A percentile compares a stretch with the other conserved stretches of the same genome.
Evolutionary conservation across 192 early-diverging fungal species (phyloP).

Genomic region (Coemansia sp.): DNA sequence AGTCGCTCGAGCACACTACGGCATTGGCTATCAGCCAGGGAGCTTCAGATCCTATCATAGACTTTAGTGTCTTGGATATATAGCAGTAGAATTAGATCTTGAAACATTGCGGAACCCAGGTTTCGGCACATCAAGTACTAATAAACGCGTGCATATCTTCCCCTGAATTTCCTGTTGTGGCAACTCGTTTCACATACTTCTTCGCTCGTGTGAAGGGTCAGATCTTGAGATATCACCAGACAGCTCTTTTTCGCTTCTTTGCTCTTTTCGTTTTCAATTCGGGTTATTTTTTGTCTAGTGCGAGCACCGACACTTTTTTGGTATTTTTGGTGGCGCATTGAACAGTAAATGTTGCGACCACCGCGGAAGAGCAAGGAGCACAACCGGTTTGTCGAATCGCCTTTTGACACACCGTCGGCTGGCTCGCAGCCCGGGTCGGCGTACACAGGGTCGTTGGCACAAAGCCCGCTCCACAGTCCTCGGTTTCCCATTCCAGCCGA

Average conservation of each 20-base stretch:
- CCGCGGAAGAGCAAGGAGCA: constrained; percentile 18
- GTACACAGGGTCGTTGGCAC: not conserved
- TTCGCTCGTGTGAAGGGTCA: too few species aligned
- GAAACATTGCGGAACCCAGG: not conserved
- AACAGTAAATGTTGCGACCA: not conserved
- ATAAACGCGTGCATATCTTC: not conserved
- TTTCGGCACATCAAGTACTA: not conserved
- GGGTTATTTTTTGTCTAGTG: not conserved
- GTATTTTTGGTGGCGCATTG: not conserved
- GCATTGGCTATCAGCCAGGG: constrained; percentile 30
- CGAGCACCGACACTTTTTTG: not conserved
- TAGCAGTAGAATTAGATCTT: not conserved
- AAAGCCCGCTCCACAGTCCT: constrained; percentile 28
- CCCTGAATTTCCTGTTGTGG: too few species aligned
- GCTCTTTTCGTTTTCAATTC: not conserved
- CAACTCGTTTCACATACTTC: too few species aligned
- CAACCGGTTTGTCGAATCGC: constrained; percentile 33
- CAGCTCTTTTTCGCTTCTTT: not conserved
- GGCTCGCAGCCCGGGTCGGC: constrained; percentile 1
- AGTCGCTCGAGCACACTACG: constrained; percentile 31
- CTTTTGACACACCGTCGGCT: constrained; percentile 25
- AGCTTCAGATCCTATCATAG: not conserved
- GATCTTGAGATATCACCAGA: too few species aligned
- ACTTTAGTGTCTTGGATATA: not conserved
- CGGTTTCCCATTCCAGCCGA: constrained; percentile 29